Base-by-base conservation (phyloP, 192 early-diverging fungal genomes). In the Linnemannia hyalina region DNA sequence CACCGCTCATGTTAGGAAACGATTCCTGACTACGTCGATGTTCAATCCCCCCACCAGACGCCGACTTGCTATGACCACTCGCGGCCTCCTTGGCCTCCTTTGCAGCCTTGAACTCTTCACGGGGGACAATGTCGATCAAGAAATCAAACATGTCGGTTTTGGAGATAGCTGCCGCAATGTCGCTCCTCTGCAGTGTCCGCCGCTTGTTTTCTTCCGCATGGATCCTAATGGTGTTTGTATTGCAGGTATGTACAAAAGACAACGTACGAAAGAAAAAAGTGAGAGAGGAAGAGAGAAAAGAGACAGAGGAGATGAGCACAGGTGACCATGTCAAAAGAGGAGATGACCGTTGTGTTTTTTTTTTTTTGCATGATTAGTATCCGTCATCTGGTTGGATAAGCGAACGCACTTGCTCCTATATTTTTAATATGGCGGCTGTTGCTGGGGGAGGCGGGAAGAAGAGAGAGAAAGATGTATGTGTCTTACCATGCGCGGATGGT, bases 121-220 rank as follows among this genome's bases (percentile, higher is more conserved):
- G 90, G 9, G 98, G 98, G 11, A 99, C 97, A 89, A 99, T 97
- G 74, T 99, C 98, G 82, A 99, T 98, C 80, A 99, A 88, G 83
- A 99, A 99, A 80, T 99, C 98, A 91, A 97, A 99, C 96, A 96
- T 96, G 82, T 99, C 98, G 35, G 94, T 93, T 80, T 97, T 96
- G 63, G 92, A 93, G 26, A 98, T 94, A 0, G 97, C 98, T 42
- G 93, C 93, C 23, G 96, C 96, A 29, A 98, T 95, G 82, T 99
- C 98, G 68, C 94, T 94, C 68, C 97, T 89, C 90, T 99, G 98
- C 47, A 99, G 88, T 13, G 98, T 99, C 60, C 98, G 92, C 40
- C 98, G 89, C 88, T 99, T 99, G 88, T 96, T 97, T 82, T 98
- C 97, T 88, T 99, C 98, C 1, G 98, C 97, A 74, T 97, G 95